Percentiles rank a stretch among this genome's conserved stretches.
Evolutionary conservation across 2,329 filamentous ascomycete species (phyloP).

Genomic region (Epichloe elymi): DNA sequence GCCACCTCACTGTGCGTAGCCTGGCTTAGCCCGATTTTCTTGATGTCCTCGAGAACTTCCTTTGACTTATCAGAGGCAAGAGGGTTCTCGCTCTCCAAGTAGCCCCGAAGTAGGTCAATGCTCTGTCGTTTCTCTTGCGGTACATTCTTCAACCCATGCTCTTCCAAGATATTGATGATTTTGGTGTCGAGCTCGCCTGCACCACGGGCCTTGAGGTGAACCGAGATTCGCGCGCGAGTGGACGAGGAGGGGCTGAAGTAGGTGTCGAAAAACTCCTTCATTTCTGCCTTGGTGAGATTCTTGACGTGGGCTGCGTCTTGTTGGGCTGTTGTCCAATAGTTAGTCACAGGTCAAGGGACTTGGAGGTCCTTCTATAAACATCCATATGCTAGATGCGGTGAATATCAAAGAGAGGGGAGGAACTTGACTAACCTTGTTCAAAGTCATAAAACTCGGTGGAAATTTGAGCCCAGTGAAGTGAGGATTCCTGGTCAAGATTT

Average conservation of each 20-base stretch:
- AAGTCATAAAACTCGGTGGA: constrained; percentile 83
- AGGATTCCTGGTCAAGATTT: constrained; percentile 76
- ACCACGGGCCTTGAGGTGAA: constrained; percentile 70
- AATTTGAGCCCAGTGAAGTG: constrained; percentile 75
- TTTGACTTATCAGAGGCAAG: constrained; percentile 36
- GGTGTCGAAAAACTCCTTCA: constrained; percentile 64
- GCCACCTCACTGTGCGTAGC: constrained; percentile 19
- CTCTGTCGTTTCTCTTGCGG: constrained; percentile 33
- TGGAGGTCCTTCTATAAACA: too few relatives aligned
- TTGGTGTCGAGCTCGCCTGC: constrained; percentile 31
- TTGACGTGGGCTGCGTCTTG: constrained; percentile 66
- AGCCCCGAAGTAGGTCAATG: constrained; percentile 33
- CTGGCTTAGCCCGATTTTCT: constrained; percentile 28
- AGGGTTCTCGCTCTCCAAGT: constrained; percentile 34
- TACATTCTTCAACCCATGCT: constrained; percentile 21
- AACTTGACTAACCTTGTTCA: constrained; percentile 50
- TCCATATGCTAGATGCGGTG: too few relatives aligned
- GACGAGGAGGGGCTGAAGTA: constrained; percentile 65
- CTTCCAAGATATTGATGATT: constrained; percentile 26
- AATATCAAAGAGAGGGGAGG: background rate
- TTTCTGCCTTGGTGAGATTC: constrained; percentile 61
- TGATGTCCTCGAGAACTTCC: constrained; percentile 32
- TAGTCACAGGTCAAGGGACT: background rate
- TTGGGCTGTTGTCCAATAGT: constrained; percentile 36
- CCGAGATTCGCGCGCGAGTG: constrained; percentile 65